Evolutionary conservation across 148 eudicot genomes (phyloP).

Genomic region (Dianthus caryophyllus): DNA sequence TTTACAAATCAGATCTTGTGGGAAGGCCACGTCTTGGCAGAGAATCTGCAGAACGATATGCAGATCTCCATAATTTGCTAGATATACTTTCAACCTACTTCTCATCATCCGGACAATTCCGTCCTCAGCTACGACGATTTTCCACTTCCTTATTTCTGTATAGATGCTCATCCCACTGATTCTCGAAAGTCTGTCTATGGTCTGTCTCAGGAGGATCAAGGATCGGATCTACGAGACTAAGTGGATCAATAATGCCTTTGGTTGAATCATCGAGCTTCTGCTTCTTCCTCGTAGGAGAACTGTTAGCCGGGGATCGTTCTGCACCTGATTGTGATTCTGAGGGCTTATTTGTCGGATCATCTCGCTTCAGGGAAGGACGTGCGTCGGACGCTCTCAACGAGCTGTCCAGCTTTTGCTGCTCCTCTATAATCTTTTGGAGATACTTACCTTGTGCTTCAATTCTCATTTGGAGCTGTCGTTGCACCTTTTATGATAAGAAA

Average conservation of each 20-base stretch:
- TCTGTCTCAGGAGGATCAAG: slow-evolving; percentile 15
- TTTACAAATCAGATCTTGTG: slow-evolving; percentile 22
- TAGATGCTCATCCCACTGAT: slow-evolving; percentile 28
- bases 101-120: slow-evolving; percentile 14
- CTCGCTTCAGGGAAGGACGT: slow-evolving; percentile 27
- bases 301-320: slow-evolving; percentile 28
- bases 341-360: slow-evolving; percentile 19
- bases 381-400: slow-evolving; percentile 35
- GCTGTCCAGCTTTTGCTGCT: slow-evolving; percentile 60
- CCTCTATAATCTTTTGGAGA: slow-evolving; percentile 83
- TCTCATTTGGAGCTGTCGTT: slow-evolving; percentile 81
- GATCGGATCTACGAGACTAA: slow-evolving; percentile 4
- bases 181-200: slow-evolving; percentile 18
- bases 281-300: slow-evolving; percentile 45
- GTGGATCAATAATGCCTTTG: slow-evolving; percentile 4
- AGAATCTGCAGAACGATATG: slow-evolving; percentile 12
- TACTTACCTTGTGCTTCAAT: slow-evolving; percentile 91
- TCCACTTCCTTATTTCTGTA: slow-evolving; percentile 25
- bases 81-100: slow-evolving; percentile 23
- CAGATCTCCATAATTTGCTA: slow-evolving; percentile 22
- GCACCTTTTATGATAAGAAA: slow-evolving; percentile 44
- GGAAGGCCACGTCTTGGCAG: slow-evolving; percentile 11
- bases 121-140: slow-evolving; percentile 19
- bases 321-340: slow-evolving; percentile 29
- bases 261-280: slow-evolving; percentile 36